Conservation (phyloP, 371 early-diverging fungal genomes). For the Mucor circinelloides region DNA sequence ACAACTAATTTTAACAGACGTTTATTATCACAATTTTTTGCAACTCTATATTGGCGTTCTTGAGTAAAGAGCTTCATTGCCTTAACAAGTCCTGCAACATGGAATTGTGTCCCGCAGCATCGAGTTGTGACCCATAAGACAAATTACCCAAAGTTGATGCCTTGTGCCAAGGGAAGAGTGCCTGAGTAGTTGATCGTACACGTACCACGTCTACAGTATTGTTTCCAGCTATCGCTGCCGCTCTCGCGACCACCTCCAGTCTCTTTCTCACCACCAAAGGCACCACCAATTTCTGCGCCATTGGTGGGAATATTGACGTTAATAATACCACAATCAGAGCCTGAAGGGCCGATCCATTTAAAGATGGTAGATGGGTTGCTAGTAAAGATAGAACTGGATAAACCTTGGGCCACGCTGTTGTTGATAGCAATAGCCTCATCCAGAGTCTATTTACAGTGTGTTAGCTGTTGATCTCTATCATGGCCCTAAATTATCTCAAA, state of each 20-base stretch:
- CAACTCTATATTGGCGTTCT: too few relatives aligned
- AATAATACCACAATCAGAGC: conserved; percentile 97
- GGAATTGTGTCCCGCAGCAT: too few relatives aligned
- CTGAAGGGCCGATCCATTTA: conserved; percentile 92
- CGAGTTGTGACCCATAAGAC: too few relatives aligned
- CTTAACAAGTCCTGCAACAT: too few relatives aligned
- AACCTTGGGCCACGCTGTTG: conserved; percentile 91
- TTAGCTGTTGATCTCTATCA: neutral
- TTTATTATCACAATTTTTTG: too few relatives aligned
- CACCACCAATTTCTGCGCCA: conserved; percentile 98
- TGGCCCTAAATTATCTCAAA: neutral
- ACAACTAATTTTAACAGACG: too few relatives aligned
- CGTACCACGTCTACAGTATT: conserved; percentile 78
- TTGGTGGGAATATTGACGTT: conserved; percentile 98
- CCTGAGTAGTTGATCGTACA: conserved; percentile 93
- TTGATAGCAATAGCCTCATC: conserved; percentile 90
- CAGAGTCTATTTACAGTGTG: conserved; percentile 48
- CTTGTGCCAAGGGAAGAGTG: conserved; percentile 94
- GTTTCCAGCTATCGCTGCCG: conserved; percentile 96
- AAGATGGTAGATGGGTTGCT: conserved; percentile 80
- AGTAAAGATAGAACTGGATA: conserved; percentile 91
- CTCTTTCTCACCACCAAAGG: conserved; percentile 98
- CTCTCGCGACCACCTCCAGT: conserved; percentile 97
- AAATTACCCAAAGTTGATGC: conserved; percentile 91
- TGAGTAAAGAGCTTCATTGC: too few relatives aligned